phyloP scores from a whole-genome alignment of 1,284 basidiomycete genomes.

The Uromyces viciae-fabae region DNA sequence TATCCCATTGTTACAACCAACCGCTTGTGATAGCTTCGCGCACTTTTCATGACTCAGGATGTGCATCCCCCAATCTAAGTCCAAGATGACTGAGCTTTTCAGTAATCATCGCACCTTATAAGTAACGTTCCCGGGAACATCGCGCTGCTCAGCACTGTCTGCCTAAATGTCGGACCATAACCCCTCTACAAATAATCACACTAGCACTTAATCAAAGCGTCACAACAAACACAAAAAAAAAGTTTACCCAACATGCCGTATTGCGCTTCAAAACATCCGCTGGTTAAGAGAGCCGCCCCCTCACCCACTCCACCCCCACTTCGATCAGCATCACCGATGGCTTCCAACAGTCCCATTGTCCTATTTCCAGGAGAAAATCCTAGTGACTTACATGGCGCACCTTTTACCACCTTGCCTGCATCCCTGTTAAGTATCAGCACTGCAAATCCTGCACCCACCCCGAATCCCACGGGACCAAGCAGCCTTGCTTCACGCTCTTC shows the following conservation, averaged over 20 bases:
- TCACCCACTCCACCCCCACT: not conserved
- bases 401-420: slow-evolving; percentile 1
- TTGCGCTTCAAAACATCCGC: not conserved
- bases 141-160: no score
- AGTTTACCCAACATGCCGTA: slow-evolving; percentile 12
- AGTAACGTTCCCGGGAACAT: no score
- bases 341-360: not conserved
- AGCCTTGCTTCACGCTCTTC: not conserved
- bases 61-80: not conserved
- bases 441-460: not conserved
- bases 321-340: not conserved
- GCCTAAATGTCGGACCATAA: no score
- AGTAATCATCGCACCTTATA: slow-evolving; percentile 8
- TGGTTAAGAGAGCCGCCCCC: not conserved
- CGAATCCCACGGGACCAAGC: not conserved
- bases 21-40: no score
- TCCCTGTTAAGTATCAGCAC: not conserved
- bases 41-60: not conserved
- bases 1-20: no score
- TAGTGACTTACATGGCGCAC: slow-evolving; percentile 12
- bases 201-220: no score
- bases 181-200: no score
- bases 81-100: slow-evolving; percentile 12
- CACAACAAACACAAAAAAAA: not conserved
- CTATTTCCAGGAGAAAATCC: slow-evolving; percentile 30